Base-by-base conservation (phyloP, 768 basidiomycete species). In the Russula lepida region DNA sequence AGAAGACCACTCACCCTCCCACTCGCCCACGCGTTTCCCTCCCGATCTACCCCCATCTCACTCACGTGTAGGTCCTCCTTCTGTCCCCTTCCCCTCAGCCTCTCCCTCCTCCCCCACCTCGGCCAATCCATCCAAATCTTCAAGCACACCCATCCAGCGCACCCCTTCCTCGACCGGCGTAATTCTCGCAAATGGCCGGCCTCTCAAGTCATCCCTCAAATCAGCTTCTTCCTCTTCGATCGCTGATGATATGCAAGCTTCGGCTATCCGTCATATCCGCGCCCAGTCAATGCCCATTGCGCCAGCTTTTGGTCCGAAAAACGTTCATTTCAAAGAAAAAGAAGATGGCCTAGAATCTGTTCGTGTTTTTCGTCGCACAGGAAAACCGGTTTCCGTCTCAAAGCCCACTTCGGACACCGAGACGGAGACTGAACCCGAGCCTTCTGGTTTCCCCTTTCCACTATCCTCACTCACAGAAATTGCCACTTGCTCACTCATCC, bases 161-260 rank as follows among this genome's bases (percentile, higher is more conserved):
- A 59, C 66, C 0, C 13, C 56, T 32, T 75, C 63, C 66, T 78
- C 59, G 53, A 73, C 63, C 66, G 78, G 69, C 15, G 76, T 85
- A 56, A 71, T 84, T 25, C 79, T 85, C 35, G 75, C 82, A 21
- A 92, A 86, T 59, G 92, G 93, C 47, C 91, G 91, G 69, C 88
- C 92, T 4, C 85, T 97, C 73, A 92, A 92, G 69, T 80, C 88
- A 0, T 88, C 90, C 1, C 81, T 97, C 67, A 97, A 95, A 71
- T 75, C 77, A 0, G 81, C 79, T 35, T 75, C 76, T 8, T 82
- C 82, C 12, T 71, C 78, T 2, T 78, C 80, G 46, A 79, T 82
- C 54, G 71, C 75, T 46, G 74, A 74, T 54, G 64, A 68, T 70
- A 73, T 57, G 66, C 68, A 54, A 70, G 71, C 64, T 25, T 64